Conservation (phyloP, 2,329 filamentous ascomycete genomes). For the Dactylellina haptotyla region DNA sequence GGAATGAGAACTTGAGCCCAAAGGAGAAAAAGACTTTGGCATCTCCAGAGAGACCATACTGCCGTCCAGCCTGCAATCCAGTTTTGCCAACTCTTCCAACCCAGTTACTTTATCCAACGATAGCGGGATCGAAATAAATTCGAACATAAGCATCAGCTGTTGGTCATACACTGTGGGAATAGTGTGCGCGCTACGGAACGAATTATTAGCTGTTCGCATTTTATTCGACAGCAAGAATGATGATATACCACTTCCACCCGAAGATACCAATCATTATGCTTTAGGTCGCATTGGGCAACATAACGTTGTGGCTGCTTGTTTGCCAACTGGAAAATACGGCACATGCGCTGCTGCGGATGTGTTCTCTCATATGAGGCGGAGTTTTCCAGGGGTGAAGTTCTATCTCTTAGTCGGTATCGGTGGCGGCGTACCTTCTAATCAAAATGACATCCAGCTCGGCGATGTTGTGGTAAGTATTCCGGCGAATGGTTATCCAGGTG, state of each 20-base stretch:
- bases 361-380: slow-evolving; percentile 19
- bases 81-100: not conserved
- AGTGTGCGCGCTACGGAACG: slow-evolving; percentile 27
- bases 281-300: slow-evolving; percentile 18
- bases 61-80: too few relatives aligned
- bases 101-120: too few relatives aligned
- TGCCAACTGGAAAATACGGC: slow-evolving; percentile 26
- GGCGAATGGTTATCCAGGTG: not conserved
- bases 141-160: not conserved
- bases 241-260: not conserved
- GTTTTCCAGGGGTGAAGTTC: slow-evolving; percentile 3
- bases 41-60: too few relatives aligned
- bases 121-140: slow-evolving; percentile 5
- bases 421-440: slow-evolving; percentile 17
- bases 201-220: slow-evolving; percentile 19
- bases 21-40: too few relatives aligned
- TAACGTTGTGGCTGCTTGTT: slow-evolving; percentile 26
- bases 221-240: slow-evolving; percentile 15
- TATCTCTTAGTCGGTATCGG: slow-evolving; percentile 30
- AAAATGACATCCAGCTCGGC: slow-evolving; percentile 30
- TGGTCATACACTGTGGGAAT: slow-evolving; percentile 21
- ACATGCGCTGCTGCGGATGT: slow-evolving; percentile 7
- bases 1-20: too few relatives aligned
- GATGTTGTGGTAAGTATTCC: slow-evolving; percentile 31
- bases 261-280: slow-evolving; percentile 26